These are phyloP conservation scores for Vitis labrusca DNA, from an alignment of 164 flowering plant species.

Conservation along the genomic window DNA sequence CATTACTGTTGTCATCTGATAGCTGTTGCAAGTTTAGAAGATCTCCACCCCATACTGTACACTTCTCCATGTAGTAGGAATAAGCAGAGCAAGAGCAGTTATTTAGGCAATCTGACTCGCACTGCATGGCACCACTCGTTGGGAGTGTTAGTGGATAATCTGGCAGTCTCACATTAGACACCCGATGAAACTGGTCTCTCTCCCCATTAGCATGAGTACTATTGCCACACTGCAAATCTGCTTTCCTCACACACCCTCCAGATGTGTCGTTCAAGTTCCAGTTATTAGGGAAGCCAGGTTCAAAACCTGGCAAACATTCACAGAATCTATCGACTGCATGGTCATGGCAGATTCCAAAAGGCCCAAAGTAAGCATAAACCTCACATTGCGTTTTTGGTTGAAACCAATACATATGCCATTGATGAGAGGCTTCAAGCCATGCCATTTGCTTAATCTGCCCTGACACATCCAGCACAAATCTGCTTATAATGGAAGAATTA, in stretches of 20 bases:
- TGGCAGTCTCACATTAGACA: no score
- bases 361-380: no score
- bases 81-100: no score
- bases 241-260: background rate
- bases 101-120: no score
- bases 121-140: slow-evolving; percentile 10
- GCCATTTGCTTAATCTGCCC: no score
- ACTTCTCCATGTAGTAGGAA: no score
- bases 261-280: background rate
- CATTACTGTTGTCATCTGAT: slow-evolving; percentile 6
- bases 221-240: no score
- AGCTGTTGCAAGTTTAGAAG: slow-evolving; percentile 15
- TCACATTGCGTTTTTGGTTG: background rate
- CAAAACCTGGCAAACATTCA: slow-evolving; percentile 8
- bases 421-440: background rate
- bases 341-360: background rate
- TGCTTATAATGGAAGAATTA: background rate
- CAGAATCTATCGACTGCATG: background rate
- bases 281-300: background rate
- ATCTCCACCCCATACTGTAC: no score
- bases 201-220: no score
- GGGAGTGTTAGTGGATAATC: background rate
- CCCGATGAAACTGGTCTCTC: no score
- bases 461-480: background rate
- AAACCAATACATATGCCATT: background rate